Evolutionary conservation across 768 basidiomycete species (phyloP), one percentile per base, ranked within the genome.

Genomic region (Phallus indusiatus): DNA sequence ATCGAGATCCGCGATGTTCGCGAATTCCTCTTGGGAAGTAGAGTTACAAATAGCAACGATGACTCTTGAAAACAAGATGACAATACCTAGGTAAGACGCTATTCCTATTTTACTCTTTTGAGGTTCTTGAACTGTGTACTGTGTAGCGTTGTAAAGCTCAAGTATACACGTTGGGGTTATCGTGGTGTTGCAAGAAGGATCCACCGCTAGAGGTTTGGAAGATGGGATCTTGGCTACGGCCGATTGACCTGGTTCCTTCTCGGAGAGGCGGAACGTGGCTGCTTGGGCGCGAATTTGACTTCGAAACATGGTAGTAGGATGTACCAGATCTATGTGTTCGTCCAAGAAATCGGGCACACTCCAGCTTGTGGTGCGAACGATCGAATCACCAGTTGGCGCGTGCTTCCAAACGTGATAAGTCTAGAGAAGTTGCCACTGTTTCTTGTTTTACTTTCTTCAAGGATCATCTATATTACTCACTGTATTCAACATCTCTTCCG

Each of bases 401-500:
- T 88, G 81, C 55, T 77, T 73, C 78, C 81, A 90, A 42, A 84
- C 67, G 59, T 81, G 72, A 64, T 86, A 90, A 64, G 78, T 81
- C 84, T 87, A 61, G 4, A 18, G n/a, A n/a, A n/a, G n/a, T n/a
- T n/a, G n/a, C n/a, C n/a, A n/a, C n/a, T n/a, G n/a, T n/a, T n/a
- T n/a, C n/a, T n/a, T n/a, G n/a, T n/a, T n/a, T n/a, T n/a, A n/a
- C n/a, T n/a, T n/a, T n/a, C n/a, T n/a, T n/a, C n/a, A n/a, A n/a
- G n/a, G n/a, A n/a, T n/a, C n/a, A n/a, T 33, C 24, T 2, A n/a
- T 2, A 0, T 21, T 34, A 47, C 79, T 65, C 64, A 86, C 85
- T 50, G 88, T 84, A 65, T 81, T 72, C n/a, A 90, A 75, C 80
- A 90, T 83, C 63, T 79, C 71, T 68, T 90, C 87, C 0, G 82